Evolutionary conservation across 2,329 filamentous ascomycete species (phyloP).

Genomic region (Golovinomyces cichoracearum): DNA sequence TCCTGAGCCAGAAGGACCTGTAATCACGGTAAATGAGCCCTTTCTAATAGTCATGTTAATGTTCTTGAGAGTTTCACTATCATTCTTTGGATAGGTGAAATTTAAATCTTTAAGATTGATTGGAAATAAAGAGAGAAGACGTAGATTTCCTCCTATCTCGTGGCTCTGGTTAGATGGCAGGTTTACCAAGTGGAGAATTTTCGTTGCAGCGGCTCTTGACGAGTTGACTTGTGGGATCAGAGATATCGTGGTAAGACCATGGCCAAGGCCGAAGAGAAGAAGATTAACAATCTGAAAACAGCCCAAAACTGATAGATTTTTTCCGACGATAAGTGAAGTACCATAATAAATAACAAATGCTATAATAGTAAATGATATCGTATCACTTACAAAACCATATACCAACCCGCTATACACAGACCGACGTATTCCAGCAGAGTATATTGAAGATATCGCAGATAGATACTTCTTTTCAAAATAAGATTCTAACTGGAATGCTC

Average conservation of each 20-base stretch:
- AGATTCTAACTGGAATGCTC: slow-evolving; percentile 44
- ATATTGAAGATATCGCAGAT: slow-evolving; percentile 23
- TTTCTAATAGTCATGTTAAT: slow-evolving; percentile 38
- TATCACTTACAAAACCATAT: slow-evolving; percentile 48
- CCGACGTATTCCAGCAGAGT: slow-evolving; percentile 36
- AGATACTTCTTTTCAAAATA: slow-evolving; percentile 42
- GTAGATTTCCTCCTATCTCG: slow-evolving; percentile 22
- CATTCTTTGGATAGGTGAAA: slow-evolving; percentile 42
- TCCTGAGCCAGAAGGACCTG: slow-evolving; percentile 49
- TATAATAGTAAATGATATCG: slow-evolving; percentile 41
- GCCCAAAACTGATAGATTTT: slow-evolving; percentile 24
- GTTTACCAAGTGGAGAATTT: slow-evolving; percentile 42
- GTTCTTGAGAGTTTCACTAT: slow-evolving; percentile 29
- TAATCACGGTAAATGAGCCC: slow-evolving; percentile 47
- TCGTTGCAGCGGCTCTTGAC: slow-evolving; percentile 43
- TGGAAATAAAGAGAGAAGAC: slow-evolving; percentile 19
- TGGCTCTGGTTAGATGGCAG: slow-evolving; percentile 21
- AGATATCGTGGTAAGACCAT: slow-evolving; percentile 40
- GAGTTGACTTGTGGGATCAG: slow-evolving; percentile 60
- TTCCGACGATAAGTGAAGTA: slow-evolving; percentile 30
- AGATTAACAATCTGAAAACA: slow-evolving; percentile 57
- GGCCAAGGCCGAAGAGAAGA: slow-evolving; percentile 59
- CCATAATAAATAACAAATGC: slow-evolving; percentile 72
- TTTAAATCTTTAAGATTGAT: slow-evolving; percentile 29
- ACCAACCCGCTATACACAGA: slow-evolving; percentile 42